Evolutionary conservation across 2,329 filamentous ascomycete species (phyloP).

Genomic region (Beauveria varroae): DNA sequence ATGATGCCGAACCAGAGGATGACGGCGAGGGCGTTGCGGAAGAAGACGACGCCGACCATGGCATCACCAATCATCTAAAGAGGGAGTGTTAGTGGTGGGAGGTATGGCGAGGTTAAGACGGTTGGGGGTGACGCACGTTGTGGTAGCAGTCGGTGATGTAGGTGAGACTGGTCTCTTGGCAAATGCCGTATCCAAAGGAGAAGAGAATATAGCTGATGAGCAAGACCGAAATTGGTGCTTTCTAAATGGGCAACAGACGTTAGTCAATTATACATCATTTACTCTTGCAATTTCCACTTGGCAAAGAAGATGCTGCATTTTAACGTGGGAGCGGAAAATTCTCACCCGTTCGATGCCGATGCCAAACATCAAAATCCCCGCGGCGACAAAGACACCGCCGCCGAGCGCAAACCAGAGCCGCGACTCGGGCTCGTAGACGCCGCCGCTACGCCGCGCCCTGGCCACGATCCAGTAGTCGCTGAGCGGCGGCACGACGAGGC

Average conservation of each 20-base stretch:
- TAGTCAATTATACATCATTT: neutral
- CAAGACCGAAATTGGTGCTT: neutral
- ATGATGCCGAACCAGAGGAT: constrained; percentile 1
- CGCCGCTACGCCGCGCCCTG: neutral
- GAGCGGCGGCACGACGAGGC: neutral
- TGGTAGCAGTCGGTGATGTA: constrained; percentile 8
- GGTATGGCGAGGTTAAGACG: too few relatives aligned
- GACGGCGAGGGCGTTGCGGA: constrained; percentile 1
- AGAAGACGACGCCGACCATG: constrained; percentile 4
- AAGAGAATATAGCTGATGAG: neutral
- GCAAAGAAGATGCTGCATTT: neutral
- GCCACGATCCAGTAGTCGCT: constrained; percentile 4
- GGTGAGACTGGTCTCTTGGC: neutral
- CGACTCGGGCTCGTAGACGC: constrained; percentile 8
- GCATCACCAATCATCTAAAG: constrained; percentile 6
- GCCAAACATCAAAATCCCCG: neutral
- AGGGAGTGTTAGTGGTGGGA: neutral
- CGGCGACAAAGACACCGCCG: neutral
- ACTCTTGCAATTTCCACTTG: neutral
- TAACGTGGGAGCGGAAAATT: neutral
- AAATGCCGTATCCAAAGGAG: neutral
- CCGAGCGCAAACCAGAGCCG: neutral
- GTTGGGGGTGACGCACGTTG: neutral
- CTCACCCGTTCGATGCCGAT: neutral
- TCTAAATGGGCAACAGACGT: neutral